Percentiles rank a stretch among this genome's conserved stretches.
phyloP scores from a whole-genome alignment of 2,329 filamentous ascomycete species.

The Fusarium setosum region DNA sequence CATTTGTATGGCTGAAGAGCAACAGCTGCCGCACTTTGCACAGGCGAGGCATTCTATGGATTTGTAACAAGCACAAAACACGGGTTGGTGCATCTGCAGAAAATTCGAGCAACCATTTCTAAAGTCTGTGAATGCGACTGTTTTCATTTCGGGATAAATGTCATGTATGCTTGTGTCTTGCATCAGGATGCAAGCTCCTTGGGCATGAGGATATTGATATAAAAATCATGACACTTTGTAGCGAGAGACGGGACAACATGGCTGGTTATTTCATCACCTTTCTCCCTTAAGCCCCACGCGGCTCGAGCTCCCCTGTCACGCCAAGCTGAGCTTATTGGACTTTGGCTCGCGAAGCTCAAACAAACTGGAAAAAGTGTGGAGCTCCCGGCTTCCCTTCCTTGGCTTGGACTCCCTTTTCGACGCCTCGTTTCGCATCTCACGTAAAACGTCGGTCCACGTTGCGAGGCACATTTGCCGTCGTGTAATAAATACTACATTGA shows the following conservation, averaged over 20 bases:
- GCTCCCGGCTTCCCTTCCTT: background rate
- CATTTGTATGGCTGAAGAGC: conserved; percentile 18
- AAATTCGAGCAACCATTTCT: too few relatives aligned
- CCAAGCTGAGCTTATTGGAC: conserved; percentile 11
- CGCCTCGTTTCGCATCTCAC: background rate
- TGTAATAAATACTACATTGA: background rate
- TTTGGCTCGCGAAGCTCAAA: conserved; percentile 7
- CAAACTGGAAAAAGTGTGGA: background rate
- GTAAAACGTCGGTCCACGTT: conserved; percentile 4
- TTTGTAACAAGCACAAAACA: background rate
- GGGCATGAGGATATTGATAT: too few relatives aligned
- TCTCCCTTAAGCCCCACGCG: too few relatives aligned
- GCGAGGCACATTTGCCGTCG: background rate
- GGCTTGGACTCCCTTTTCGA: background rate
- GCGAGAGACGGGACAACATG: too few relatives aligned
- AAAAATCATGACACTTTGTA: too few relatives aligned
- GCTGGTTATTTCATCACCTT: too few relatives aligned
- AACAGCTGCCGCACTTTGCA: too few relatives aligned
- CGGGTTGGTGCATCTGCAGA: background rate
- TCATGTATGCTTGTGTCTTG: too few relatives aligned
- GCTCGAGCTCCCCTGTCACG: too few relatives aligned
- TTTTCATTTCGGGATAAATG: too few relatives aligned
- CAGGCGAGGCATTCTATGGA: background rate
- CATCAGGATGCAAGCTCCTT: too few relatives aligned
- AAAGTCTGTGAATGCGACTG: too few relatives aligned